Percentiles rank a stretch among this genome's conserved stretches.
phyloP scores from a whole-genome alignment of 495 filamentous ascomycete species.

The Annulohypoxylon moriforme region DNA sequence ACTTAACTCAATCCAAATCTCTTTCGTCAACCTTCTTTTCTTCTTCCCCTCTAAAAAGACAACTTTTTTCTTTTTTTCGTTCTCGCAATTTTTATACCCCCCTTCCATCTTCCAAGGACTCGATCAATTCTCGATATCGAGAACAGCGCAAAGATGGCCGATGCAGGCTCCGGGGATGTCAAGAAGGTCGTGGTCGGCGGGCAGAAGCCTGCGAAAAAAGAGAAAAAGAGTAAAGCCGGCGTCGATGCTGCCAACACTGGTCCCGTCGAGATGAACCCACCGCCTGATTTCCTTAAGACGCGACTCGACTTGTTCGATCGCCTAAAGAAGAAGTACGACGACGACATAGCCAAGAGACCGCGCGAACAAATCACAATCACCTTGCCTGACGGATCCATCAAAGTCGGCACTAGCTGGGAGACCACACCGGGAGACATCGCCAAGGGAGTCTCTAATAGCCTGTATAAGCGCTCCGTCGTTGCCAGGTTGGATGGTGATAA shows the following conservation, averaged over 20 bases:
- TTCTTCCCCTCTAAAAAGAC: too few relatives aligned
- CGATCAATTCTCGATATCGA: neutral
- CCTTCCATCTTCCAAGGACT: neutral
- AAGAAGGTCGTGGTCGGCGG: conserved; percentile 62
- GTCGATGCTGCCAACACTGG: conserved; percentile 51
- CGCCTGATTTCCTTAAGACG: conserved; percentile 82
- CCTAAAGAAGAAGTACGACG: conserved; percentile 83
- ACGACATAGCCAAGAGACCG: conserved; percentile 73
- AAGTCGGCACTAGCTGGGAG: conserved; percentile 75
- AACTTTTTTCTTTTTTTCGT: too few relatives aligned
- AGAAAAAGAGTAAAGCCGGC: conserved; percentile 61
- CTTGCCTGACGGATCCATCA: conserved; percentile 69
- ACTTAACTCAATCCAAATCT: too few relatives aligned
- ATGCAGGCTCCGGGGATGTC: conserved; percentile 56
- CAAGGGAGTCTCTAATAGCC: conserved; percentile 72
- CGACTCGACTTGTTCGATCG: conserved; percentile 88
- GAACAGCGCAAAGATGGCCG: conserved; percentile 26
- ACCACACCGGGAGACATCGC: conserved; percentile 76
- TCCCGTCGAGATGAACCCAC: conserved; percentile 69
- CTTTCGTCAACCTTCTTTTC: too few relatives aligned
- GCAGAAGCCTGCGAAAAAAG: conserved; percentile 59
- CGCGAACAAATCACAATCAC: conserved; percentile 75
- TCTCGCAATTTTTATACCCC: too few relatives aligned
- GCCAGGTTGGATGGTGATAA: conserved; percentile 78
- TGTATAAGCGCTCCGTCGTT: conserved; percentile 81